Evolutionary conservation across 2,329 filamentous ascomycete genomes (phyloP).

Genomic region (Furcasterigmium sp.): DNA sequence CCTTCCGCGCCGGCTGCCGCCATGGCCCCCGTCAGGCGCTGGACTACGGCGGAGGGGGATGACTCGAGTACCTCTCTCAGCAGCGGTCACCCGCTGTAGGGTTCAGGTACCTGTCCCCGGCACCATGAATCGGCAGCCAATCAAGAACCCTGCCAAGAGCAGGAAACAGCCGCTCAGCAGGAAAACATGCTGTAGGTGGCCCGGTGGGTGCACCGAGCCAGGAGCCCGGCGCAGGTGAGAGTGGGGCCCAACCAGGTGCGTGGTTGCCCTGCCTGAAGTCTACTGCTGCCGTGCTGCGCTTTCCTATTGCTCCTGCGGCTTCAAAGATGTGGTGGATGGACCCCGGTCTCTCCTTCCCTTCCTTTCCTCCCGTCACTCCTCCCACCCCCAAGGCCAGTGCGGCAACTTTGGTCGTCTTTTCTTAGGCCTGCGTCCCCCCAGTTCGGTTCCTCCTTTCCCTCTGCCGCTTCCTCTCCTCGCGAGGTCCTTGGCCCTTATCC

Average conservation of each 20-base stretch:
- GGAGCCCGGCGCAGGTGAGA: too few relatives aligned
- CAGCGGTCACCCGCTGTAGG: too few relatives aligned
- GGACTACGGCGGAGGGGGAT: too few relatives aligned
- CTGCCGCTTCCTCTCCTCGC: neutral
- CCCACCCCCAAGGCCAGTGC: neutral
- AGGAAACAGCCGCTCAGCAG: neutral
- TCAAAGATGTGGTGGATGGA: neutral
- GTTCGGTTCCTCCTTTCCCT: neutral
- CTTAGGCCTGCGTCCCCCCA: neutral
- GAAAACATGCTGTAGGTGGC: neutral
- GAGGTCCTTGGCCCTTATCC: too few relatives aligned
- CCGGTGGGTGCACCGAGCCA: neutral
- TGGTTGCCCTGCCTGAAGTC: too few relatives aligned
- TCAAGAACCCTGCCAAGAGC: neutral
- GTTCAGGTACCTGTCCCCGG: neutral
- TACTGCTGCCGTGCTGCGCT: neutral
- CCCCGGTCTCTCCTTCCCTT: neutral
- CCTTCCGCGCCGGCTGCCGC: slow-evolving; percentile 4
- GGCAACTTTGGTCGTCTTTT: neutral
- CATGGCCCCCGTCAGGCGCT: too few relatives aligned
- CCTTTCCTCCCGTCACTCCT: neutral
- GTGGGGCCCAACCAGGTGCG: too few relatives aligned
- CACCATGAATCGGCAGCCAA: neutral
- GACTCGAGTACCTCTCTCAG: too few relatives aligned
- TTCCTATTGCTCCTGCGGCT: neutral